Evolutionary conservation across 2,329 filamentous ascomycete species (phyloP), one percentile per base, ranked within the genome.

Genomic region (Cryoendolithus antarcticus): DNA sequence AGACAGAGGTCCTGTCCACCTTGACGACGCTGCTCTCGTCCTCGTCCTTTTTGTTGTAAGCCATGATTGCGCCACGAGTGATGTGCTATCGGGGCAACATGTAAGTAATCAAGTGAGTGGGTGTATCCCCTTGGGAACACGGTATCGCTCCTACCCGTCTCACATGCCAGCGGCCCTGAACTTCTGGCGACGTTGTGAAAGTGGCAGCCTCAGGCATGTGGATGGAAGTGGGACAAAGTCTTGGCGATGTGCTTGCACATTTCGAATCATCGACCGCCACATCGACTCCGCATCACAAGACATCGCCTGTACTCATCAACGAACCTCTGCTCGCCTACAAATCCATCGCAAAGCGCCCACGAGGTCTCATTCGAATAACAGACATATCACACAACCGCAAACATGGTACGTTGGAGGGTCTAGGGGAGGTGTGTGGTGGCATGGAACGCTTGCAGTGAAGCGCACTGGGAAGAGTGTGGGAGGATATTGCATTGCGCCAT

Each of bases 21-120:
- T 89, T 93, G 72, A 96, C 82, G 70, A 96, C 75, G 60, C 83
- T 81, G 62, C 81, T 77, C 62, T 95, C 89, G 71, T 98, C 91
- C 74, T 96, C 91, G 66, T 98, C 89, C 74, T 94, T 96, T 72
- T 98, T 98, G 72, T 89, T 81, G 76, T 91, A 93, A 68, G 82
- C 91, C 88, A 94, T 94, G 59, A 28, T 55, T 49, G 33, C 33
- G 15, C 15, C 15, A 19, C 30, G 30, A n/a, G 30, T 32, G 30
- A 32, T 32, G 30, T 32, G 10, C 12, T 32, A 12, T 12, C 30
- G 12, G 30, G 30, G 30, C 30, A 32, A 32, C 30, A 32, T 32
- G 30, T 32, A n/a, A 32, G n/a, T n/a, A n/a, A n/a, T n/a, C n/a
- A n/a, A 32, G 30, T 3, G 15, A 19, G 5, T 19, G 15, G 3